Percentiles rank a stretch among this genome's conserved stretches.
Conservation (phyloP, 352 stramenopile species). For the Elongisporangium anandrum region DNA sequence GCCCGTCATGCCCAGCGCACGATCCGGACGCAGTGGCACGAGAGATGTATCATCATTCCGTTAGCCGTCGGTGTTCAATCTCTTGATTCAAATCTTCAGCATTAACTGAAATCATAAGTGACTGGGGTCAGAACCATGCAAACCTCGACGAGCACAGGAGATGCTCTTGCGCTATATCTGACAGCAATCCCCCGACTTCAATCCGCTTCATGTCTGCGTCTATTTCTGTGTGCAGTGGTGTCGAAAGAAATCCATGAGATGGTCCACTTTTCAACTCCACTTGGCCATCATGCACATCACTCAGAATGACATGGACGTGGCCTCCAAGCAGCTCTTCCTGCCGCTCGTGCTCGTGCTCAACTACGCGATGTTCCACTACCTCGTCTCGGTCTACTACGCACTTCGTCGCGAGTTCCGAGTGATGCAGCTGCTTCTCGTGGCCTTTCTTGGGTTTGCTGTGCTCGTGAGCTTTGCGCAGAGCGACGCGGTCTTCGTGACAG, state of each 20-base stretch:
- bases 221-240: no score
- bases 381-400: slow-evolving; percentile 22
- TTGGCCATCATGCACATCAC: not conserved
- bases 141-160: no score
- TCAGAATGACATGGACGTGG: not conserved
- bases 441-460: slow-evolving; percentile 15
- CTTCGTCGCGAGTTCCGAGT: slow-evolving; percentile 20
- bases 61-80: not conserved
- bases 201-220: not conserved
- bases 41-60: not conserved
- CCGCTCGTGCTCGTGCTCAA: slow-evolving; percentile 27
- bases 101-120: no score
- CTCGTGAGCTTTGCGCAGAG: slow-evolving; percentile 11
- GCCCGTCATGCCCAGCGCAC: not conserved
- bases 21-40: not conserved
- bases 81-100: no score
- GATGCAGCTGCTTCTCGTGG: slow-evolving; percentile 14
- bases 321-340: slow-evolving; percentile 14
- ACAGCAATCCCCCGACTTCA: no score
- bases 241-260: no score
- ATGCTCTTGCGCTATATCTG: no score
- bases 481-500: not conserved
- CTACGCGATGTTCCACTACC: slow-evolving; percentile 30
- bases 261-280: no score
- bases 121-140: no score